Evolutionary conservation across 768 basidiomycete species (phyloP).

Genomic region (Collybiopsis confluens): DNA sequence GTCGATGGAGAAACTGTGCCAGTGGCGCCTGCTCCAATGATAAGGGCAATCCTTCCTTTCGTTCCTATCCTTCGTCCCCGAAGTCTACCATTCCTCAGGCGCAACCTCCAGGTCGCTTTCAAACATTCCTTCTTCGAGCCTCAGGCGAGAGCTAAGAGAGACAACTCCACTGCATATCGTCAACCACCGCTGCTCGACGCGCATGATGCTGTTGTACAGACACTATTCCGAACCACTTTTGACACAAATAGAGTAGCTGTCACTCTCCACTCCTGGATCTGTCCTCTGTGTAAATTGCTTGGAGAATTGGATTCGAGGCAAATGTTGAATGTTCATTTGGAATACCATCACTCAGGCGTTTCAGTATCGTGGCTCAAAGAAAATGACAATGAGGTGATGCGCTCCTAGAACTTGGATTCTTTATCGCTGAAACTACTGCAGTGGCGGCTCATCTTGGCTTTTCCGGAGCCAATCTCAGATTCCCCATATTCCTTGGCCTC

Average conservation of each 20-base stretch:
- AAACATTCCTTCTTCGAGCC: neutral
- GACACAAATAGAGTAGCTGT: neutral
- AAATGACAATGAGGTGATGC: neutral
- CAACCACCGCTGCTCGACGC: neutral
- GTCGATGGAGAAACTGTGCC: neutral
- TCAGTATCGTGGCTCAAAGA: constrained; percentile 4
- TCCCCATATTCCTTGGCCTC: neutral
- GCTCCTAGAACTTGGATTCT: neutral
- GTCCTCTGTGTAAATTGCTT: constrained; percentile 9
- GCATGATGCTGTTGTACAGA: neutral
- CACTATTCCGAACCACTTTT: constrained; percentile 1
- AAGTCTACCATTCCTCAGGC: constrained; percentile 3
- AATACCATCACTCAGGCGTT: constrained; percentile 7
- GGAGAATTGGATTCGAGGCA: constrained; percentile 6
- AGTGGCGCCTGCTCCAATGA: neutral
- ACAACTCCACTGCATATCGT: neutral
- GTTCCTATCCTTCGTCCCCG: neutral
- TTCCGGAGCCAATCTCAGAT: neutral
- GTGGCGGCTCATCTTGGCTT: constrained; percentile 4
- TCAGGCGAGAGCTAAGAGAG: neutral
- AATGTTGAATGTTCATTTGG: constrained; percentile 7
- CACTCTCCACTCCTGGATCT: constrained; percentile 5
- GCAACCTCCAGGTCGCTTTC: constrained; percentile 5
- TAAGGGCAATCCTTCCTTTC: constrained; percentile 1
- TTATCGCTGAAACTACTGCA: neutral